phyloP scores from a whole-genome alignment of 805 yeast genomes.

The Ogataea philodendri region DNA sequence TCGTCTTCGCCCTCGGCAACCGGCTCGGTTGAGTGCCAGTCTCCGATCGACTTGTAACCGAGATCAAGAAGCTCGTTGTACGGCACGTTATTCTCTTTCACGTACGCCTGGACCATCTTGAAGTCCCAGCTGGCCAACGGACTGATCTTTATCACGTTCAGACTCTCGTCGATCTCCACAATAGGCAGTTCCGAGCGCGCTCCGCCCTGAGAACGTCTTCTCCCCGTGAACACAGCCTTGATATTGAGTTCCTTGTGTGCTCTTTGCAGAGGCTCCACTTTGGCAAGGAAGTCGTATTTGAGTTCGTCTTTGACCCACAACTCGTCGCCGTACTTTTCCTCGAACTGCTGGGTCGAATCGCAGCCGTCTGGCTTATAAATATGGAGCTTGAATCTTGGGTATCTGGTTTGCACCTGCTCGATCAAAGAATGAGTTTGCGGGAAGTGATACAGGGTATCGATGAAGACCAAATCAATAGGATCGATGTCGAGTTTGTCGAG shows the following conservation, averaged over 20 bases:
- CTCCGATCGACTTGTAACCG: constrained; percentile 92
- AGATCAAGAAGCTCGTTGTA: constrained; percentile 78
- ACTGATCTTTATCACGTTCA: constrained; percentile 79
- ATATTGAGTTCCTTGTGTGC: constrained; percentile 74
- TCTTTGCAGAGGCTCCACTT: constrained; percentile 88
- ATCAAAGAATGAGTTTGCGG: constrained; percentile 87
- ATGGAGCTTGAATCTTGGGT: constrained; percentile 55
- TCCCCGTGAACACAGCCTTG: constrained; percentile 87
- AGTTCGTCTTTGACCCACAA: constrained; percentile 84
- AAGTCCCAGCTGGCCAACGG: constrained; percentile 87
- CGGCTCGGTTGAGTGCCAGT: constrained; percentile 91
- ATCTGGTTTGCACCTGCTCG: constrained; percentile 51
- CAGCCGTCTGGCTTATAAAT: constrained; percentile 65
- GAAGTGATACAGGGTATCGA: constrained; percentile 91
- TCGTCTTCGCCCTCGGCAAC: constrained; percentile 92
- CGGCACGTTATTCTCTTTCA: constrained; percentile 72
- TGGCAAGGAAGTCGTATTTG: constrained; percentile 79
- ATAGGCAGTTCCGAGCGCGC: constrained; percentile 69
- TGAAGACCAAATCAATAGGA: constrained; percentile 72
- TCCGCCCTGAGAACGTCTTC: constrained; percentile 89
- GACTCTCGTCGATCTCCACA: constrained; percentile 68
- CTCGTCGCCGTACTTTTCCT: constrained; percentile 62
- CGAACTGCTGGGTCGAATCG: constrained; percentile 60
- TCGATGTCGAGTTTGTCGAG: constrained; percentile 48
- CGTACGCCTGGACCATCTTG: constrained; percentile 63